These are phyloP conservation scores for Chenopodium quinoa DNA, from an alignment of 148 eudicot genomes.

Conservation along the genomic window DNA sequence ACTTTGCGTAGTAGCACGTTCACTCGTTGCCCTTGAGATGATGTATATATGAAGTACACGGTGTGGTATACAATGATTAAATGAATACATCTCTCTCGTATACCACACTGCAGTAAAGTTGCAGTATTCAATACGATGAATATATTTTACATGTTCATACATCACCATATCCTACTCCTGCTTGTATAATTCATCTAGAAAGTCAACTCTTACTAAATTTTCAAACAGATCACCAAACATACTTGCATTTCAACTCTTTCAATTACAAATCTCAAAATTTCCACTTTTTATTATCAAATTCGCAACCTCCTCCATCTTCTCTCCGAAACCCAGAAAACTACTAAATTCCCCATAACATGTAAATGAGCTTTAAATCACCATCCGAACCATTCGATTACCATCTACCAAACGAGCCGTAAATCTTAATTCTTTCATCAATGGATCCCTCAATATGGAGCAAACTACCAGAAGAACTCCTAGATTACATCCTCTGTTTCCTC, in stretches of 20 bases:
- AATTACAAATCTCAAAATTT: too few relatives aligned
- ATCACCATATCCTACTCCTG: too few relatives aligned
- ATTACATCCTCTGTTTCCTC: constrained; percentile 50
- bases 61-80: too few relatives aligned
- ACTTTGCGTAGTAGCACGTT: too few relatives aligned
- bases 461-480: constrained; percentile 62
- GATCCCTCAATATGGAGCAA: constrained; percentile 58
- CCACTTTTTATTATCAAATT: not conserved
- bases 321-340: too few relatives aligned
- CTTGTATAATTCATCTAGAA: not conserved
- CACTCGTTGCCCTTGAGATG: too few relatives aligned
- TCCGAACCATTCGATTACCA: not conserved
- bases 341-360: not conserved
- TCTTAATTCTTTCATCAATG: constrained; percentile 30
- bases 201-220: not conserved
- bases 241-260: not conserved
- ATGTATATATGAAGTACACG: too few relatives aligned
- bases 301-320: not conserved
- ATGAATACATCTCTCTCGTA: too few relatives aligned
- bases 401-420: not conserved
- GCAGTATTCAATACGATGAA: not conserved
- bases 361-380: not conserved
- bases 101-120: not conserved
- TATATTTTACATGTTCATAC: not conserved
- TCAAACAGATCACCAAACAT: not conserved